These are phyloP conservation scores for Gossypium davidsonii DNA, from an alignment of 441 rosid species.

Conservation along the genomic window DNA sequence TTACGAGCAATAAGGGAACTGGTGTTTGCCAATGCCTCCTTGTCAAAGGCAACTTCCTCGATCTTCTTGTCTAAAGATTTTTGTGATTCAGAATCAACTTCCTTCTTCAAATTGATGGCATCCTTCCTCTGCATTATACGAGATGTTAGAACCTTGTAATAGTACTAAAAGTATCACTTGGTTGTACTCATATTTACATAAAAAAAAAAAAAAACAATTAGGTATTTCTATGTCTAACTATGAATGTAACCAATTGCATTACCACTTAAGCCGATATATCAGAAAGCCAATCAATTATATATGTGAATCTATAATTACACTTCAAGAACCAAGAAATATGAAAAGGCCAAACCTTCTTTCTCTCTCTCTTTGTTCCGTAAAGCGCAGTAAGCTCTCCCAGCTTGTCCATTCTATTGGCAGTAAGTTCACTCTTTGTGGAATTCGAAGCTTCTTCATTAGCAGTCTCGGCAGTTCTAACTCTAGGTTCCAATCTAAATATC, in stretches of 20 bases:
- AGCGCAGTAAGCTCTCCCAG: constrained; percentile 19
- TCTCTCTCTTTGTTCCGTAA: constrained; percentile 51
- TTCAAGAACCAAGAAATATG: neutral
- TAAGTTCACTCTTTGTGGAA: constrained; percentile 23
- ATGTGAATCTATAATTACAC: neutral
- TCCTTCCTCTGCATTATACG: constrained; percentile 36
- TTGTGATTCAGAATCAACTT: constrained; percentile 40
- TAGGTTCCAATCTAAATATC: constrained; percentile 80
- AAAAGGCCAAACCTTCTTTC: constrained; percentile 34
- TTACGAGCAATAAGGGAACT: constrained; percentile 39
- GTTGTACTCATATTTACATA: too few species aligned
- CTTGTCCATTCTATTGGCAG: constrained; percentile 18
- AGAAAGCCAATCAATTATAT: neutral
- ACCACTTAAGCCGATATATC: neutral
- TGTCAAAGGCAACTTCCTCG: constrained; percentile 32
- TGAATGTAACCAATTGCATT: neutral
- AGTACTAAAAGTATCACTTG: neutral
- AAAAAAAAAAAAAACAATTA: too few species aligned
- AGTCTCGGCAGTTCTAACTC: constrained; percentile 24
- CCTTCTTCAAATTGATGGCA: constrained; percentile 27
- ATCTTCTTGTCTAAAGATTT: constrained; percentile 31
- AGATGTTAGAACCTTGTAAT: neutral
- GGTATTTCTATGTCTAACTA: too few species aligned
- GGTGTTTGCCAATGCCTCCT: constrained; percentile 46
- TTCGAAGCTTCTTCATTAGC: constrained; percentile 28